Percentiles rank a stretch among this genome's conserved stretches.
Evolutionary conservation across 1,284 basidiomycete species (phyloP).

Genomic region (Volvariella surrecta): DNA sequence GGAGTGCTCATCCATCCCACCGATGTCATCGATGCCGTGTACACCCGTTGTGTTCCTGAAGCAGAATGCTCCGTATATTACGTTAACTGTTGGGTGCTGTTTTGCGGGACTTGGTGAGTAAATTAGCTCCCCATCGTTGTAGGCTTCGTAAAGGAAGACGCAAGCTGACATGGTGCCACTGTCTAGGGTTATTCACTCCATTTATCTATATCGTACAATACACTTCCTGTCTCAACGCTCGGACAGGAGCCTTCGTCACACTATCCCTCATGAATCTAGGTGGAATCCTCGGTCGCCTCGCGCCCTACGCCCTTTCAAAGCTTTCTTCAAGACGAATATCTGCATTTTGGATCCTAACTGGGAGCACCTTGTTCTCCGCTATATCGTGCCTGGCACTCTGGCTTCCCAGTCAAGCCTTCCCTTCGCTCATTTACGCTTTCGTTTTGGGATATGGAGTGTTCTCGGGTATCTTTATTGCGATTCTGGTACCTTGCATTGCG

Average conservation of each 20-base stretch:
- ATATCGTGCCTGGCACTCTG: slow-evolving; percentile 49
- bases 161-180: neutral
- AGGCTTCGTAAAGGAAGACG: neutral
- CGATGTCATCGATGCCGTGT: neutral
- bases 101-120: slow-evolving; percentile 40
- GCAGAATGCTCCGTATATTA: slow-evolving; percentile 33
- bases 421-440: slow-evolving; percentile 38
- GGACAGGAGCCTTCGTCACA: slow-evolving; percentile 36
- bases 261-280: slow-evolving; percentile 59
- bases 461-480: slow-evolving; percentile 51
- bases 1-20: neutral
- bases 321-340: slow-evolving; percentile 34
- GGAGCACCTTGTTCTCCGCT: slow-evolving; percentile 51
- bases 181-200: slow-evolving; percentile 50
- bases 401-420: slow-evolving; percentile 34
- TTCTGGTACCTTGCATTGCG: slow-evolving; percentile 55
- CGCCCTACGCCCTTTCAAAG: slow-evolving; percentile 55
- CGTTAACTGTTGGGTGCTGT: slow-evolving; percentile 37
- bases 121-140: neutral
- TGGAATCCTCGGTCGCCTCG: slow-evolving; percentile 51
- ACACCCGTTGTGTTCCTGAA: slow-evolving; percentile 14
- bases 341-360: slow-evolving; percentile 47
- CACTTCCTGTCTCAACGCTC: slow-evolving; percentile 28
- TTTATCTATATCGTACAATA: slow-evolving; percentile 57
- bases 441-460: slow-evolving; percentile 48